Evolutionary conservation across 192 early-diverging fungal genomes (phyloP).

Genomic region (Coemansia reversa): DNA sequence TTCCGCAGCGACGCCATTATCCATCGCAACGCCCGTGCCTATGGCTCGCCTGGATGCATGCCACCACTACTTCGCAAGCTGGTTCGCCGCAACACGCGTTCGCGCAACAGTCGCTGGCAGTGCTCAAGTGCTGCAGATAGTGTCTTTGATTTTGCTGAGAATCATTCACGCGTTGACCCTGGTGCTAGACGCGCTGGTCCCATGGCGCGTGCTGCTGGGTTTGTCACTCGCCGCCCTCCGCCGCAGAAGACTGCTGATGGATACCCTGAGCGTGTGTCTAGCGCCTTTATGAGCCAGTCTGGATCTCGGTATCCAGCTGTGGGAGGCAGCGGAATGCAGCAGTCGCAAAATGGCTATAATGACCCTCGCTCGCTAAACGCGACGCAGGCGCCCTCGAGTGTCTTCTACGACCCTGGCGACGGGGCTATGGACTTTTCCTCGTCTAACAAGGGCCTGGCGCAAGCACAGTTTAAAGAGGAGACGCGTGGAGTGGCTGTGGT

Average conservation of each 20-base stretch:
- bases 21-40: slow-evolving; percentile 16
- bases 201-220: slow-evolving; percentile 2
- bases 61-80: slow-evolving; percentile 46
- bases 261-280: slow-evolving; percentile 30
- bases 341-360: slow-evolving; percentile 15
- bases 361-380: slow-evolving; percentile 46
- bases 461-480: slow-evolving; percentile 51
- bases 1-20: slow-evolving; percentile 54
- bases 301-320: background rate
- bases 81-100: slow-evolving; percentile 50
- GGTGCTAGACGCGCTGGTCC: slow-evolving; percentile 22
- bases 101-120: slow-evolving; percentile 33
- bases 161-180: slow-evolving; percentile 6
- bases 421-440: slow-evolving; percentile 7
- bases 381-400: slow-evolving; percentile 47
- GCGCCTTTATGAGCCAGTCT: slow-evolving; percentile 17
- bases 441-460: slow-evolving; percentile 42
- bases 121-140: slow-evolving; percentile 31
- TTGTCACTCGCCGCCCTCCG: slow-evolving; percentile 15
- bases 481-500: slow-evolving; percentile 55
- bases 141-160: slow-evolving; percentile 45
- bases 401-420: slow-evolving; percentile 46
- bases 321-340: slow-evolving; percentile 19
- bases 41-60: slow-evolving; percentile 26
- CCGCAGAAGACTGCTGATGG: background rate